Conservation (phyloP, 208 protist species). For the Leishmania major region DNA sequence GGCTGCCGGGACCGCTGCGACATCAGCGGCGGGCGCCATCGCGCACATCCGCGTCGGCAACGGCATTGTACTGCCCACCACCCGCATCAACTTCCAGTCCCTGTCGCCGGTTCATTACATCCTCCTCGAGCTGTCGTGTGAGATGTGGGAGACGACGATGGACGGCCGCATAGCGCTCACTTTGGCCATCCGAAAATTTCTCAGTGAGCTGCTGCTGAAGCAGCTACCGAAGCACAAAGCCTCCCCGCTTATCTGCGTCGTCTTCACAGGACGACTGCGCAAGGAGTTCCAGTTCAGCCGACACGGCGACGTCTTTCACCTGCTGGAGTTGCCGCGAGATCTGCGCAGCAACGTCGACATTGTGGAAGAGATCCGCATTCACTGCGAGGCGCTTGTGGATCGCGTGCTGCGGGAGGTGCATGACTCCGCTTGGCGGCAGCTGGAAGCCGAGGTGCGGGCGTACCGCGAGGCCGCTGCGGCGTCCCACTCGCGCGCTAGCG, state of each 20-base stretch:
- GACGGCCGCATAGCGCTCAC: constrained; percentile 74
- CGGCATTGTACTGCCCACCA: constrained; percentile 69
- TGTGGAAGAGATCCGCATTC: constrained; percentile 62
- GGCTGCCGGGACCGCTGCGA: background rate
- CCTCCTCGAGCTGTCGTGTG: constrained; percentile 69
- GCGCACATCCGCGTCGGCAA: constrained; percentile 50
- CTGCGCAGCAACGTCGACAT: constrained; percentile 42
- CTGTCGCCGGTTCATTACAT: constrained; percentile 81
- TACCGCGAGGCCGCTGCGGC: constrained; percentile 17
- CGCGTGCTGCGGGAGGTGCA: constrained; percentile 56
- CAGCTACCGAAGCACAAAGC: constrained; percentile 72
- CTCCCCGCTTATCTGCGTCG: constrained; percentile 65
- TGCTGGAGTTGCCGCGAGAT: constrained; percentile 66
- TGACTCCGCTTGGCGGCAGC: constrained; percentile 18
- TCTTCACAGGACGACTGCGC: constrained; percentile 70
- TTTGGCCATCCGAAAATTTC: constrained; percentile 80
- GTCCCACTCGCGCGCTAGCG: background rate
- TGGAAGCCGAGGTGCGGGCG: constrained; percentile 25
- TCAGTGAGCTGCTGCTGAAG: constrained; percentile 67
- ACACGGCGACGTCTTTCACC: constrained; percentile 68
- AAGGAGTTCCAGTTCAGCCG: constrained; percentile 50
- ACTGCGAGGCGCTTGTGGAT: constrained; percentile 72
- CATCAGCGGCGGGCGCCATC: background rate
- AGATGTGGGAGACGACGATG: constrained; percentile 87
- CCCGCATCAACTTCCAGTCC: constrained; percentile 79